Conservation (phyloP, 2,329 filamentous ascomycete species). For the Neonectria punicea region DNA sequence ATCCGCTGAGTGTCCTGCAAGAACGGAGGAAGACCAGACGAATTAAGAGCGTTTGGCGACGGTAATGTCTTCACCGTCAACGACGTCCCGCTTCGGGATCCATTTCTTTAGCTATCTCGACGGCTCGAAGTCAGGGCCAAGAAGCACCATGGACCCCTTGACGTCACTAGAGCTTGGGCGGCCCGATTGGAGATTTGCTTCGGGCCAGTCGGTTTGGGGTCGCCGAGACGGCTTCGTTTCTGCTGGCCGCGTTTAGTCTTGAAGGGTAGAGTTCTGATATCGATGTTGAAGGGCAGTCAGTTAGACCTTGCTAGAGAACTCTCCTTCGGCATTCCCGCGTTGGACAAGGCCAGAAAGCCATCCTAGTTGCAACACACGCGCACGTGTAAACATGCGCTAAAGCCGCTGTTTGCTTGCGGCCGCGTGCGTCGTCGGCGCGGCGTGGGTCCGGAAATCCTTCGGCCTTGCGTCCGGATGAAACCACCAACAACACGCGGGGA, state of each 20-base stretch:
- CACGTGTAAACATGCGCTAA: slow-evolving; percentile 17
- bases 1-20: slow-evolving; percentile 17
- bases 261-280: not conserved
- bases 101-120: slow-evolving; percentile 9
- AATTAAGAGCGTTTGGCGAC: slow-evolving; percentile 23
- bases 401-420: slow-evolving; percentile 14
- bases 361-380: slow-evolving; percentile 6
- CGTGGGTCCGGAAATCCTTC: slow-evolving; percentile 32
- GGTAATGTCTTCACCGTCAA: slow-evolving; percentile 10
- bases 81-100: slow-evolving; percentile 24
- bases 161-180: slow-evolving; percentile 33
- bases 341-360: slow-evolving; percentile 2
- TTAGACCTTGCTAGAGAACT: not conserved
- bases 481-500: slow-evolving; percentile 5
- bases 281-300: not conserved
- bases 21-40: slow-evolving; percentile 2
- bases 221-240: not conserved
- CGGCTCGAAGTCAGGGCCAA: slow-evolving; percentile 19
- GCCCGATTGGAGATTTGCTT: slow-evolving; percentile 29
- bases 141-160: slow-evolving; percentile 18
- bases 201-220: slow-evolving; percentile 3
- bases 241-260: not conserved
- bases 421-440: slow-evolving; percentile 18
- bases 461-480: slow-evolving; percentile 21
- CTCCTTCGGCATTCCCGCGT: slow-evolving; percentile 26